Evolutionary conservation across 805 yeast genomes (phyloP).

Genomic region (Yamadazyma akitaensis): DNA sequence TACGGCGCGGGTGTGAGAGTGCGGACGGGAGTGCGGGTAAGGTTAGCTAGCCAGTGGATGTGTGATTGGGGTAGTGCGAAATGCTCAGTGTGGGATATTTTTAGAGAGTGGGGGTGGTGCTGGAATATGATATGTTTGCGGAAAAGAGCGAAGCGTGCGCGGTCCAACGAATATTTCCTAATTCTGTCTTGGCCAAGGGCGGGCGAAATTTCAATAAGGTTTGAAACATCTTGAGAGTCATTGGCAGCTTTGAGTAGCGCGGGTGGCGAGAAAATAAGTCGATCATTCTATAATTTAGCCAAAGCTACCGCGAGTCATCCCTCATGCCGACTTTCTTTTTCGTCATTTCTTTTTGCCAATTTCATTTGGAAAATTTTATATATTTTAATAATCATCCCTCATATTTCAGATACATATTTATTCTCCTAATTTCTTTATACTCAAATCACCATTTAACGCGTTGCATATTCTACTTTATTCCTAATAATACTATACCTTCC

Average conservation of each 20-base stretch:
- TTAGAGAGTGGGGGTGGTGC: too few species aligned
- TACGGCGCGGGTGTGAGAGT: neutral
- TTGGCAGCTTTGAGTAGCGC: neutral
- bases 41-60: neutral
- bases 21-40: neutral
- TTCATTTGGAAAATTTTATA: slow-evolving; percentile 5
- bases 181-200: neutral
- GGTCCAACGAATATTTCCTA: neutral
- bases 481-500: neutral
- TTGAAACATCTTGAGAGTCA: neutral
- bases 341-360: slow-evolving; percentile 8
- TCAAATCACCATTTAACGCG: neutral
- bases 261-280: neutral
- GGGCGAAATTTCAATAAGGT: neutral
- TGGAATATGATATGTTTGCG: neutral
- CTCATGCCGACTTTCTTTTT: slow-evolving; percentile 3
- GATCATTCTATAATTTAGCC: neutral
- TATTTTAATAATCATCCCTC: slow-evolving; percentile 1
- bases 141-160: neutral
- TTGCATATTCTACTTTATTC: neutral
- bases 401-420: neutral
- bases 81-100: too few species aligned
- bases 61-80: neutral
- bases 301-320: neutral
- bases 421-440: neutral